phyloP scores from a whole-genome alignment of 2,329 filamentous ascomycete genomes.

The Pseudogymnoascus verrucosus region DNA sequence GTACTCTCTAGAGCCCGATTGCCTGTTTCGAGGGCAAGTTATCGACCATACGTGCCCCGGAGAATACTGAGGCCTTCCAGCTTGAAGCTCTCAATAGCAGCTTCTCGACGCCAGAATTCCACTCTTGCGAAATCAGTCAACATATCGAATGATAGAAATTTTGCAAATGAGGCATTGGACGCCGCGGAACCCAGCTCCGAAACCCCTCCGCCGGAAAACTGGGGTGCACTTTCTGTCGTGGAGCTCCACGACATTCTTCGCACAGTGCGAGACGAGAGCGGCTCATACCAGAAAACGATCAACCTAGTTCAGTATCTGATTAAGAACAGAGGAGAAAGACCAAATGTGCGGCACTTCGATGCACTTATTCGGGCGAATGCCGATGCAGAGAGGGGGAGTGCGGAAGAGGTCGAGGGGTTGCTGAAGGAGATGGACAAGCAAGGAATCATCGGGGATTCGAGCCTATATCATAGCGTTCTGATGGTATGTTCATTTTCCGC shows the following conservation, averaged over 20 bases:
- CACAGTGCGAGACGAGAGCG: conserved; percentile 30
- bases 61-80: neutral
- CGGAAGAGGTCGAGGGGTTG: conserved; percentile 52
- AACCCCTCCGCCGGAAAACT: conserved; percentile 12
- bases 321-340: conserved; percentile 42
- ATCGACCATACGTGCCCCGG: neutral
- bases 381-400: conserved; percentile 55
- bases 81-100: neutral
- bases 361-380: conserved; percentile 67
- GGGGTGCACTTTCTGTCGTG: conserved; percentile 25
- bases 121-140: neutral
- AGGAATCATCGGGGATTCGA: conserved; percentile 54
- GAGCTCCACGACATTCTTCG: conserved; percentile 43
- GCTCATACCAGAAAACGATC: conserved; percentile 32
- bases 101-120: neutral
- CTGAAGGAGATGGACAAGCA: conserved; percentile 62
- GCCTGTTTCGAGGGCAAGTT: neutral
- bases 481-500: conserved; percentile 39
- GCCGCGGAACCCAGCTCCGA: neutral
- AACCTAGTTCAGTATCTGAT: conserved; percentile 52
- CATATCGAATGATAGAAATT: neutral
- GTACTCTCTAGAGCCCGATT: conserved; percentile 25
- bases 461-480: conserved; percentile 64
- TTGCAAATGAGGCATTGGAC: neutral
- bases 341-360: conserved; percentile 59